Base-by-base conservation (phyloP, 306 rosid genomes). In the Pueraria montana region DNA sequence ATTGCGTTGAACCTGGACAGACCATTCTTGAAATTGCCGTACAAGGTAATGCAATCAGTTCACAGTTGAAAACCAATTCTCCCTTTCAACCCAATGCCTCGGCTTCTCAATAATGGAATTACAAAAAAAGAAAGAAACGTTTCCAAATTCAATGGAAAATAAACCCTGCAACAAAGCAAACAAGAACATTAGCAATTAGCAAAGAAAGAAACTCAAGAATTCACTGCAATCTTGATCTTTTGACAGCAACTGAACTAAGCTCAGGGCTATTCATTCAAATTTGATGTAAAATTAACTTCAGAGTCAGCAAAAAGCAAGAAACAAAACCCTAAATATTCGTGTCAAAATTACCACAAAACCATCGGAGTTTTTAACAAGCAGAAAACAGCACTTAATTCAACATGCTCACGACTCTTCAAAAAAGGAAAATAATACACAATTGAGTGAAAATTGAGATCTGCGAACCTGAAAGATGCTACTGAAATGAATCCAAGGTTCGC, bases 1-100 rank as follows among this genome's bases (percentile, higher is more conserved):
- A 80, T 63, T 82, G 89, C 82, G 83, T 82, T 67, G 98, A 88
- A 85, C 93, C 87, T 11, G 85, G 80, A 66, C 81, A 92, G 58
- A 82, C 91, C 98, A 95, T 93, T 38, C 66, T 74, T 72, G 77
- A 83, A 56, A 87, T 72, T 66, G 75, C 73, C 67, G 83, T 56
- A 17, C 74, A 46, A 80, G 81, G 30, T 79, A 64, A 82, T 68
- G 77, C 92, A 72, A 34, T 45, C 30, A 70, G 70, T 27, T 38
- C 46, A 52, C 45, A 53, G 43, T 55, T 14, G 16, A 12, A 48
- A 83, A 74, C 61, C 84, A 56, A 55, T 74, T 40, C 46, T 50
- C 53, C 84, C 21, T 53, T 80, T 49, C 24, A 86, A 66, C 83
- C 55, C 69, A 84, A 72, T 18, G 50, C 61, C 62, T 5, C 45